A percentile compares a stretch with the other conserved stretches of the same genome.
phyloP scores from a whole-genome alignment of 768 basidiomycete species.

The Mycena belliarum region DNA sequence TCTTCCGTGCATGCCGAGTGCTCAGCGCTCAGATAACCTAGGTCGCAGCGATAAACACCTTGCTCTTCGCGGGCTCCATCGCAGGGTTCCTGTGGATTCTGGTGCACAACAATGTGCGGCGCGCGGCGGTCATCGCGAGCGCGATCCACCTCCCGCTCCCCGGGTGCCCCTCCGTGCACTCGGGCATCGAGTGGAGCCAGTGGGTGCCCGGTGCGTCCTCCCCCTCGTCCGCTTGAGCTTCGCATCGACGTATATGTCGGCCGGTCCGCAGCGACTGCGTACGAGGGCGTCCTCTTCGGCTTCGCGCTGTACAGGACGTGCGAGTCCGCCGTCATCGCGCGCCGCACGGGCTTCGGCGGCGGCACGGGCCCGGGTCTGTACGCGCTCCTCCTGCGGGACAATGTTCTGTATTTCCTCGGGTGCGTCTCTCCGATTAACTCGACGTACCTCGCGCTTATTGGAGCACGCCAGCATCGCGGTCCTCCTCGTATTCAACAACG shows the following conservation, averaged over 20 bases:
- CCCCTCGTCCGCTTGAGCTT: too few species aligned
- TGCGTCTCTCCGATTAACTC: conserved; percentile 15
- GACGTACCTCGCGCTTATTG: background rate
- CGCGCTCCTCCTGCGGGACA: conserved; percentile 41
- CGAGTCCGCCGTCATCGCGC: conserved; percentile 25
- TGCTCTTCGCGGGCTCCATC: conserved; percentile 44
- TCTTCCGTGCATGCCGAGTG: background rate
- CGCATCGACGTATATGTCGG: background rate
- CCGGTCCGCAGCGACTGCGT: conserved; percentile 35
- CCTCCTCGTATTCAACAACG: conserved; percentile 45
- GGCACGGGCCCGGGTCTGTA: conserved; percentile 33
- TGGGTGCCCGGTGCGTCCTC: conserved; percentile 51
- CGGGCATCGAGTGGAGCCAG: conserved; percentile 44
- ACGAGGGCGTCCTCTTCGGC: conserved; percentile 41
- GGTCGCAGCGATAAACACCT: conserved; percentile 40
- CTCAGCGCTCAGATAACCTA: conserved; percentile 11
- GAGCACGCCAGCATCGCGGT: conserved; percentile 32
- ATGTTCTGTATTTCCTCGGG: conserved; percentile 47
- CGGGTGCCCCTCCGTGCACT: conserved; percentile 43
- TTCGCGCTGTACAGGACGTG: conserved; percentile 40
- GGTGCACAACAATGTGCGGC: conserved; percentile 35
- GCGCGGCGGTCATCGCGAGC: conserved; percentile 38
- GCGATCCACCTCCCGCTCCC: conserved; percentile 39
- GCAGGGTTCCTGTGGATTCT: conserved; percentile 43
- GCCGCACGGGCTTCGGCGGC: conserved; percentile 28